Base-by-base conservation (phyloP, 1,284 basidiomycete species). In the Xanthoconium separans region DNA sequence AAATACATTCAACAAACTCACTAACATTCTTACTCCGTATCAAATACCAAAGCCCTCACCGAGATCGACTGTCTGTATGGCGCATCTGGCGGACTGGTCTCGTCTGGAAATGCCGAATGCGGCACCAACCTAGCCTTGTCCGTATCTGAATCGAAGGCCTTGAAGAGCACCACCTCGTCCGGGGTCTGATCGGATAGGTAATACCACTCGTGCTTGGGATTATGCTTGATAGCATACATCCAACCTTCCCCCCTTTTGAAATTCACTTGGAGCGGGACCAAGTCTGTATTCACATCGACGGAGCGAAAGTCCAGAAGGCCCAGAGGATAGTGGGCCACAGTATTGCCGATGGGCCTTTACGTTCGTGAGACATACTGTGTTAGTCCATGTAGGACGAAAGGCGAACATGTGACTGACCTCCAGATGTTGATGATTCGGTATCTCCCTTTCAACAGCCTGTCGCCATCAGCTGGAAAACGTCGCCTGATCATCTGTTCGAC, bases 111-210 rank as follows among this genome's bases (percentile, higher is more conserved):
- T 13, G 13, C 13, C 6, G 33, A 34, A 15, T 34, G 33, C 6
- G 24, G 24, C 3, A 24, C 24, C 24, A 24, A 24, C 24, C 24
- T 24, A 3, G 24, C 24, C 24, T 24, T 24, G 24, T 24, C 24
- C 24, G 24, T 61, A 51, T 73, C 70, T 30, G 73, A 75, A 55
- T 76, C 76, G 56, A 69, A 76, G 61, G 74, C 76, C 71, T 79
- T 79, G 64, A 81, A 72, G 47, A 80, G 61, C 20, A 70, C 70
- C 44, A 24, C 44, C 6, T 34, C 44, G 31, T 34, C 20, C 20
- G 44, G 44, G 18, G 31, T 34, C 18, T 33, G 44, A 20, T 45
- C 44, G 1, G 45, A 36, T 6, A 20, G 22, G 22, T 34, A 36
- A 36, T 31, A 77, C 77, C 76, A 81, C 53, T 62, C 57, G 58